Percentiles rank a stretch among this genome's conserved stretches.
Evolutionary conservation across 75 land plant species (phyloP).

Genomic region (Gnetum montanum): DNA sequence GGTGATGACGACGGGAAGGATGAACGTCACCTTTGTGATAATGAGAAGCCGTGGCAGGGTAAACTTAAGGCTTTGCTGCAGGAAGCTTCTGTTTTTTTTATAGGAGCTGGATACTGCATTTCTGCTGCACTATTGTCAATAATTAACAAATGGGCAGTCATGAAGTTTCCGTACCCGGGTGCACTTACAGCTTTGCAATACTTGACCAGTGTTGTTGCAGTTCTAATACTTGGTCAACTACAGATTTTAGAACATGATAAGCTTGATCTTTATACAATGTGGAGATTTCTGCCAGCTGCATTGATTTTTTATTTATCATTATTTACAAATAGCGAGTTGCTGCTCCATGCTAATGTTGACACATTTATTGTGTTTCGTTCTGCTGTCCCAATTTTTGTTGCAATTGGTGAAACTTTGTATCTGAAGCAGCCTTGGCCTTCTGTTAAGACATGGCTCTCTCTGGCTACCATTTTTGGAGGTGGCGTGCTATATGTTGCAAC

Average conservation of each 20-base stretch:
- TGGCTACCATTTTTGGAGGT: conserved; percentile 74
- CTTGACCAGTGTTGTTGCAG: conserved; percentile 71
- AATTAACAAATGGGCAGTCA: conserved; percentile 95
- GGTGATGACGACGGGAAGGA: background rate
- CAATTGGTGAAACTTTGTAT: conserved; percentile 76
- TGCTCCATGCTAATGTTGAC: conserved; percentile 96
- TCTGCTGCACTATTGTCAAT: conserved; percentile 88
- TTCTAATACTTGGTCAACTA: conserved; percentile 49
- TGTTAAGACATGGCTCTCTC: conserved; percentile 67
- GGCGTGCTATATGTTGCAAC: conserved; percentile 76
- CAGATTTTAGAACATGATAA: conserved; percentile 63
- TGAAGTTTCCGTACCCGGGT: conserved; percentile 91
- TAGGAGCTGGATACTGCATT: conserved; percentile 86
- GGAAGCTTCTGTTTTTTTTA: conserved; percentile 69
- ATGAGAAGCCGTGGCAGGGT: conserved; percentile 11
- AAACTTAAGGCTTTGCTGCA: conserved; percentile 11
- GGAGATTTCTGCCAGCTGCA: conserved; percentile 91
- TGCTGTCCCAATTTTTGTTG: conserved; percentile 90
- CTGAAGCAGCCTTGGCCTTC: conserved; percentile 93
- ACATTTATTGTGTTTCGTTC: conserved; percentile 92
- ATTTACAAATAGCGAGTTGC: conserved; percentile 93
- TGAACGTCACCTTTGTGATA: background rate
- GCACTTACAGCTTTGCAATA: conserved; percentile 90
- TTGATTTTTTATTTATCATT: conserved; percentile 77
- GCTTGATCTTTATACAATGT: conserved; percentile 50